Base-by-base conservation (phyloP, 2,329 filamentous ascomycete genomes). In the Ilyonectria sp. region DNA sequence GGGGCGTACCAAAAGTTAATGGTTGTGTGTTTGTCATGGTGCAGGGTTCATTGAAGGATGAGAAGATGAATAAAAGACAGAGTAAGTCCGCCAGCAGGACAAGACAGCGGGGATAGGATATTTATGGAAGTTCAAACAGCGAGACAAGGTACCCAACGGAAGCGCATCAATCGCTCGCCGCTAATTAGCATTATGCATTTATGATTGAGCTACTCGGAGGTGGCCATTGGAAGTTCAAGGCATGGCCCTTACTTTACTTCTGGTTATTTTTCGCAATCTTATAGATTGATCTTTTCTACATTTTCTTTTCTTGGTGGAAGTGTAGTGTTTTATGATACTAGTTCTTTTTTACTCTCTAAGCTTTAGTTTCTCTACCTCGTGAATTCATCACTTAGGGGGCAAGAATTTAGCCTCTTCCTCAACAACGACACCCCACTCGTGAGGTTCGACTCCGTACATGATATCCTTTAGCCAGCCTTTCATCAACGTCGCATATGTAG, bases 391-490 rank as follows among this genome's bases (percentile, higher is more conserved):
- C 40, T 43, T n/a, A 8, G 3, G 15, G 17, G 40, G 5, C 7
- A n/a, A 43, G 4, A n/a, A 7, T 8, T 43, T 17, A 5, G 17
- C 40, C n/a, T 31, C 10, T 19, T 46, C 33, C 26, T 47, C 35
- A 13, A 65, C 37, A 2, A 61, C 46, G 1, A 65, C 65, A 6
- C 59, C 65, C 67, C 67, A 69, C 31, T 67, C 44, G 31, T 69
- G 52, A 15, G 58, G 19, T 21, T 68, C 65, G 21, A 29, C 54
- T 10, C 67, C 67, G 35, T 58, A 69, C 67, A 69, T 69, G 7
- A 69, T 69, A 54, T 62, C 58, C 3, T 60, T 62, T 6, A 69
- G 49, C 65, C 68, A 68, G 0, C 60, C 40, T 23, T 68, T 68
- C 19, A 68, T 47, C 13, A 52, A 40, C 1, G 46, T 59, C 1